Evolutionary conservation across 306 rosid species (phyloP), one percentile per base, ranked within the genome.

Genomic region (Pterocarpus macrocarpus): DNA sequence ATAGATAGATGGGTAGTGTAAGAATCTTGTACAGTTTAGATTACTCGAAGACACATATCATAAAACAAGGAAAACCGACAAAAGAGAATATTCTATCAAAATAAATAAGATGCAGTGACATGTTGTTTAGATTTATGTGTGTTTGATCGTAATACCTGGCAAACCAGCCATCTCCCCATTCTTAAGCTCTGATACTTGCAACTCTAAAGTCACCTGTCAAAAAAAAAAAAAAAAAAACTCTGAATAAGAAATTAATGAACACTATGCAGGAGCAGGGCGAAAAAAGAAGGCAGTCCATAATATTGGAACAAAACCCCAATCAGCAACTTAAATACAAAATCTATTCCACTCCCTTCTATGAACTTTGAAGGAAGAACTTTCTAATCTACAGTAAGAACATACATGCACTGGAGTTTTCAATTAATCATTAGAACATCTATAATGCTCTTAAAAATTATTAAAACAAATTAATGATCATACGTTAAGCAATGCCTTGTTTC

Each of bases 181-280:
- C 87, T 89, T 89, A 82, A 89, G 38, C 87, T 85, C 76, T 41
- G 96, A 85, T 63, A 90, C 80, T 82, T 85, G 79, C 43, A 90
- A 81, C 90, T 93, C 98, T 88, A 90, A 84, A 33, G 95, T 93
- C 77, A 90, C 91, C 97, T 92, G 79, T 34, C 71, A 84, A 71
- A 72, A 70, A 22, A 22, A n/a, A n/a, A n/a, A n/a, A n/a, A n/a
- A n/a, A n/a, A 1, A 12, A 50, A 79, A 62, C 3, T 22, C 0
- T 1, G 1, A 22, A 22, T 22, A 22, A 22, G 28, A 22, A 8
- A 32, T 7, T 1, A 63, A 77, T 38, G 34, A 55, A 58, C 8
- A 52, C 69, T 39, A 22, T 22, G 28, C 28, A 22, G 28, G 28
- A 22, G 28, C 28, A 22, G 28, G 28, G 28, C 28, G 1, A 1